Conservation (phyloP, 176 grass and related monocot genomes). For the Saccharum officinarum region DNA sequence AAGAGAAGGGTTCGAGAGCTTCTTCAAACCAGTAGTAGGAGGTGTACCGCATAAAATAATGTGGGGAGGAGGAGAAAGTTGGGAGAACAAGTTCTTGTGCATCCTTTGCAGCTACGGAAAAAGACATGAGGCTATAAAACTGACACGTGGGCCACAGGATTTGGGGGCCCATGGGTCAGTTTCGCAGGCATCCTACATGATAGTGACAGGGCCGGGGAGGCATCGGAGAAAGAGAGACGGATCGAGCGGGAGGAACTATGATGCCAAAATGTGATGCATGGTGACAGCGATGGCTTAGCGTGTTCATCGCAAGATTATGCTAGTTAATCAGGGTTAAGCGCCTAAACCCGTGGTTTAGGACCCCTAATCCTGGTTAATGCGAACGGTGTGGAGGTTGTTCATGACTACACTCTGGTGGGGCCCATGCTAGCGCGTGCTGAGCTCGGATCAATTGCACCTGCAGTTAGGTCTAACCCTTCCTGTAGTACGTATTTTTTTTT, state of each 20-base stretch:
- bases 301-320: slow-evolving; percentile 47
- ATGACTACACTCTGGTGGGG: slow-evolving; percentile 27
- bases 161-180: not conserved
- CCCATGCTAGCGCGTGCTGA: slow-evolving; percentile 10
- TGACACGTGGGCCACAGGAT: not conserved
- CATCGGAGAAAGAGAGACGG: slow-evolving; percentile 29
- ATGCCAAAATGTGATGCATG: slow-evolving; percentile 52
- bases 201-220: slow-evolving; percentile 22
- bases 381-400: slow-evolving; percentile 38
- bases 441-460: slow-evolving; percentile 23
- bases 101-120: slow-evolving; percentile 24
- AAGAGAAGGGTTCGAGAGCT: slow-evolving; percentile 61
- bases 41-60: slow-evolving; percentile 64
- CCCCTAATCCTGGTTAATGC: slow-evolving; percentile 46
- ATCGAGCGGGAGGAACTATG: slow-evolving; percentile 48
- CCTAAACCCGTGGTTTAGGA: slow-evolving; percentile 48
- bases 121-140: not conserved
- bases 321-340: slow-evolving; percentile 61
- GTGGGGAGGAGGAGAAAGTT: slow-evolving; percentile 23
- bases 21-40: slow-evolving; percentile 50
- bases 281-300: slow-evolving; percentile 63
- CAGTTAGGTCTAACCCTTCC: not conserved
- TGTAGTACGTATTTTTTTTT: too few relatives aligned
- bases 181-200: not conserved
- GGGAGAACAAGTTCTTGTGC: slow-evolving; percentile 47